phyloP scores from a whole-genome alignment of 1,139 yeast species.

The Sugiyamaella neomexicana region DNA sequence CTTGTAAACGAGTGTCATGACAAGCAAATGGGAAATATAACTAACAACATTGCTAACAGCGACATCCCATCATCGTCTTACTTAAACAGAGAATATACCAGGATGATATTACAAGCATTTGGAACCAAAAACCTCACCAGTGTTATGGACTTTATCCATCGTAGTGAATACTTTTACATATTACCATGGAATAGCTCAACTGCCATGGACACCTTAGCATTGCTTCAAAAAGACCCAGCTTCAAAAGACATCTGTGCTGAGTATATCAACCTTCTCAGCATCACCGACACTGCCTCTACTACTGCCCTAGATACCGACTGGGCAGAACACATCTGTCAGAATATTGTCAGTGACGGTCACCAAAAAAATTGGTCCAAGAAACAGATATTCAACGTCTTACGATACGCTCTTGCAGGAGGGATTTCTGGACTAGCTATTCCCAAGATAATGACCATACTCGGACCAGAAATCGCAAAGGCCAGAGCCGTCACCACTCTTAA shows the following conservation, averaged over 20 bases:
- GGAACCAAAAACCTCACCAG: slow-evolving; percentile 27
- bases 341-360: background rate
- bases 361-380: slow-evolving; percentile 24
- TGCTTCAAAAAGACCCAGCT: background rate
- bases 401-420: slow-evolving; percentile 75
- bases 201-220: slow-evolving; percentile 39
- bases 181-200: slow-evolving; percentile 22
- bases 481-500: slow-evolving; percentile 9
- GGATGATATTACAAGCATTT: slow-evolving; percentile 23
- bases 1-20: slow-evolving; percentile 24
- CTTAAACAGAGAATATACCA: slow-evolving; percentile 25
- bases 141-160: slow-evolving; percentile 26
- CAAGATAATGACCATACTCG: slow-evolving; percentile 56
- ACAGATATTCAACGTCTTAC: slow-evolving; percentile 57
- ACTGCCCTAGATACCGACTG: background rate
- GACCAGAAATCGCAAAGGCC: slow-evolving; percentile 41
- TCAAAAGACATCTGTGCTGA: slow-evolving; percentile 3
- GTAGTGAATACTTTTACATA: slow-evolving; percentile 27
- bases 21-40: background rate
- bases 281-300: background rate
- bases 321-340: slow-evolving; percentile 7
- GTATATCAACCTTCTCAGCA: background rate
- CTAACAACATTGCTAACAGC: background rate
- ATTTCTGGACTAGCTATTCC: slow-evolving; percentile 72
- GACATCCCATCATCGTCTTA: slow-evolving; percentile 25